Evolutionary conservation across 768 basidiomycete genomes (phyloP).

Genomic region (Naganishia antarctica): DNA sequence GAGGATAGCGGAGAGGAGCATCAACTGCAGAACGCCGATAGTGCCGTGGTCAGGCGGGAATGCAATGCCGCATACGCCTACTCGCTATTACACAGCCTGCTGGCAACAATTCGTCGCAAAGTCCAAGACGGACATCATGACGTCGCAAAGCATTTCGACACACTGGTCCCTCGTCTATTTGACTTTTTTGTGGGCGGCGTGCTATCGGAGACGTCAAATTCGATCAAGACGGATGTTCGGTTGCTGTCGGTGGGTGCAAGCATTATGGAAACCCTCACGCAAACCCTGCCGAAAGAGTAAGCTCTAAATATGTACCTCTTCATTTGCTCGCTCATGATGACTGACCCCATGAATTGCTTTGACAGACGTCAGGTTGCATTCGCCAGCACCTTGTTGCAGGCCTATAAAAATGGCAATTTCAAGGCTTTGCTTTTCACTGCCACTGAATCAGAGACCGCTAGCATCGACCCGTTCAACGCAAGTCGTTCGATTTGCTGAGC

Average conservation of each 20-base stretch:
- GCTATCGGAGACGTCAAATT: background rate
- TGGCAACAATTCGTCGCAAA: constrained; percentile 60
- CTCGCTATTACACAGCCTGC: constrained; percentile 68
- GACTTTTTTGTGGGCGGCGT: constrained; percentile 19
- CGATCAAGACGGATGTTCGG: constrained; percentile 53
- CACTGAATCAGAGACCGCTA: no score
- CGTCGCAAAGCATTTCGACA: constrained; percentile 72
- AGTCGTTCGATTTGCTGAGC: background rate
- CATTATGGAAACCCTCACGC: constrained; percentile 65
- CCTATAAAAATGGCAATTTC: constrained; percentile 57
- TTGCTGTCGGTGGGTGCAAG: constrained; percentile 62
- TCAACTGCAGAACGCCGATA: background rate
- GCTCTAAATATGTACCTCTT: no score
- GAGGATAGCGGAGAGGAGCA: constrained; percentile 34
- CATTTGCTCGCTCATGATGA: no score
- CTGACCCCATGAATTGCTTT: background rate
- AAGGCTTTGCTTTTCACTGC: constrained; percentile 5
- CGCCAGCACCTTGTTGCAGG: constrained; percentile 55
- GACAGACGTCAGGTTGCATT: constrained; percentile 65
- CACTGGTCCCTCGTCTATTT: constrained; percentile 57
- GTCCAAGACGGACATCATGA: constrained; percentile 61
- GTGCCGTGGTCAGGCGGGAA: constrained; percentile 44
- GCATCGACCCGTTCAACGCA: constrained; percentile 2
- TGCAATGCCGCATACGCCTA: constrained; percentile 76
- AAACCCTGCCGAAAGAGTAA: constrained; percentile 63